Percentiles rank a stretch among this genome's conserved stretches.
Conservation (phyloP, 169 alveolate species). For the Plasmodium ovale region DNA sequence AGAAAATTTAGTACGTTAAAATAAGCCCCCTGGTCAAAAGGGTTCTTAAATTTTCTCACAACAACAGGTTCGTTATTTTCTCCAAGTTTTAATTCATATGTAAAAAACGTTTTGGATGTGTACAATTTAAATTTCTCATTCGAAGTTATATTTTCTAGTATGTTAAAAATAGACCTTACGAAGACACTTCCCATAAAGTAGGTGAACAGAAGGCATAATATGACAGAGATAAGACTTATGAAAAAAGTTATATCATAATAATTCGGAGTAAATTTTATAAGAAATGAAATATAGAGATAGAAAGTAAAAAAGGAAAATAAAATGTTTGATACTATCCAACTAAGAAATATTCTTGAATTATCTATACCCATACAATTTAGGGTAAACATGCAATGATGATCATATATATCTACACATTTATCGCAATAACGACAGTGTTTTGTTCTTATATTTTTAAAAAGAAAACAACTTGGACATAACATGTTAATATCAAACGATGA, state of each 20-base stretch:
- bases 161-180: constrained; percentile 27
- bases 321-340: constrained; percentile 50
- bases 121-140: constrained; percentile 64
- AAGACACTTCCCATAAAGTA: constrained; percentile 51
- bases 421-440: constrained; percentile 95
- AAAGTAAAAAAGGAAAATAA: constrained; percentile 7
- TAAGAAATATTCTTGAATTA: constrained; percentile 39
- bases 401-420: constrained; percentile 92
- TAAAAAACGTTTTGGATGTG: constrained; percentile 31
- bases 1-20: constrained; percentile 31
- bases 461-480: constrained; percentile 64
- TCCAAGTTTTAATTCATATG: constrained; percentile 35
- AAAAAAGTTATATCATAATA: neutral
- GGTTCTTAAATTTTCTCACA: constrained; percentile 42
- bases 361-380: constrained; percentile 71
- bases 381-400: constrained; percentile 93
- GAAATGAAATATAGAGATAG: constrained; percentile 11
- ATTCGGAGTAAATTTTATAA: neutral
- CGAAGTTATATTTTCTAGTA: constrained; percentile 66
- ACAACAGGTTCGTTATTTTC: constrained; percentile 56
- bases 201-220: constrained; percentile 3
- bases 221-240: constrained; percentile 1
- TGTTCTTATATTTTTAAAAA: constrained; percentile 90
- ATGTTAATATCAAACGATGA: constrained; percentile 41
- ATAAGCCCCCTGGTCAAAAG: constrained; percentile 47